phyloP scores from a whole-genome alignment of 371 early-diverging fungal genomes.

The Apophysomyces variabilis region DNA sequence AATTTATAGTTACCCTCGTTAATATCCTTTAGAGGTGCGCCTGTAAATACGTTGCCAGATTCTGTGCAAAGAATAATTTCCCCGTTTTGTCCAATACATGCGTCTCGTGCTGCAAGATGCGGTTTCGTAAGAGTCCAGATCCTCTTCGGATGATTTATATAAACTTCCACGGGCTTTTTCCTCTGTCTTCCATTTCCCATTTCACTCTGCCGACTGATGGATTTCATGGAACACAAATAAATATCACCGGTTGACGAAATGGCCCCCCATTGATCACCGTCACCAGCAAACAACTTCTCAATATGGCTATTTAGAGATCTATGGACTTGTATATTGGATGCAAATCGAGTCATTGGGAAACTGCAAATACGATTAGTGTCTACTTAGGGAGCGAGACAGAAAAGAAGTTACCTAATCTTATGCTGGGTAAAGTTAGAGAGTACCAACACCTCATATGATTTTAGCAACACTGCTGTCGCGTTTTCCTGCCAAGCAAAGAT shows the following conservation, averaged over 20 bases:
- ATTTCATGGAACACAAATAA: constrained; percentile 53
- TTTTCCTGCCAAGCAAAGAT: constrained; percentile 36
- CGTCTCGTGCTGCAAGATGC: constrained; percentile 45
- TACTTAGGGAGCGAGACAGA: background rate
- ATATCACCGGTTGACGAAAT: constrained; percentile 57
- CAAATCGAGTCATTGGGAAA: constrained; percentile 52
- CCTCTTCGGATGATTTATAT: constrained; percentile 36
- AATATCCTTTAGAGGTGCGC: constrained; percentile 35
- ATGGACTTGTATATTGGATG: constrained; percentile 42
- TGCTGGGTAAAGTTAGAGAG: constrained; percentile 54
- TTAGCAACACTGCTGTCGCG: constrained; percentile 57
- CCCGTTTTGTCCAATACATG: constrained; percentile 57
- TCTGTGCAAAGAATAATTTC: constrained; percentile 53
- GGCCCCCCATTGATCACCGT: constrained; percentile 55
- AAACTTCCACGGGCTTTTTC: constrained; percentile 1
- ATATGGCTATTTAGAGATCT: constrained; percentile 23
- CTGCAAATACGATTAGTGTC: constrained; percentile 11
- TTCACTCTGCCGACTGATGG: constrained; percentile 2
- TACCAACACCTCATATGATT: constrained; percentile 50
- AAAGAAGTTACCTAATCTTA: constrained; percentile 41
- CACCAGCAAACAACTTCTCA: constrained; percentile 41
- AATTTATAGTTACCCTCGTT: constrained; percentile 32
- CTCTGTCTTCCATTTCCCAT: background rate
- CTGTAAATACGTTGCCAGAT: constrained; percentile 58
- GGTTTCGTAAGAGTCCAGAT: constrained; percentile 50